These are phyloP conservation scores for Hemisphaericaspora lyxosophila DNA, from an alignment of 1,139 yeast genomes.

Conservation along the genomic window DNA sequence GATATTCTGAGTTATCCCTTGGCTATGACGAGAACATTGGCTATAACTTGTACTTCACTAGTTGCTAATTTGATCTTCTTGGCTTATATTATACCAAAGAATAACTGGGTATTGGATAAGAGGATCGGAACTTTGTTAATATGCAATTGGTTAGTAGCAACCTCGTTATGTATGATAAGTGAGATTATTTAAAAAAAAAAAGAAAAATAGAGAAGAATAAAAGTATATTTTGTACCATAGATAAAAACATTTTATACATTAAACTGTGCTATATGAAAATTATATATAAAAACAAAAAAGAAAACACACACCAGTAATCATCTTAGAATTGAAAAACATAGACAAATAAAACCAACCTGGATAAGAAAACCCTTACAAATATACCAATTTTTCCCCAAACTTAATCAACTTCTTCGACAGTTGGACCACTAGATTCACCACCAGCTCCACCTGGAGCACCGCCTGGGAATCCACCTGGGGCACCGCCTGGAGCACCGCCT, in stretches of 20 bases:
- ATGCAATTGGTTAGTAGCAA: conserved; percentile 54
- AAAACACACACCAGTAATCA: not conserved
- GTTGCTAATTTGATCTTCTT: conserved; percentile 54
- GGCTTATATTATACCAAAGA: conserved; percentile 55
- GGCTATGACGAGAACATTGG: conserved; percentile 36
- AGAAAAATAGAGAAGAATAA: not conserved
- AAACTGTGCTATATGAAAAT: not conserved
- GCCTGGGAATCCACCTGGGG: conserved; percentile 47
- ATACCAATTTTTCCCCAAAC: not conserved
- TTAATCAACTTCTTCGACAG: conserved; percentile 73
- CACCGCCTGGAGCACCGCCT: conserved; percentile 27
- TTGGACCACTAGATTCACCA: conserved; percentile 54
- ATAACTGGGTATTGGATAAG: conserved; percentile 65
- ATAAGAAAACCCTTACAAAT: not conserved
- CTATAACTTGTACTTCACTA: conserved; percentile 52
- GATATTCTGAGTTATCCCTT: conserved; percentile 13
- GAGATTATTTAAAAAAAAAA: conserved; percentile 16
- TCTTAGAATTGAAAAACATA: not conserved
- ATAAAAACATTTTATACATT: not conserved
- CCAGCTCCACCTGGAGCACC: conserved; percentile 35
- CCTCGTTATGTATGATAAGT: conserved; percentile 35
- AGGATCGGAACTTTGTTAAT: conserved; percentile 56
- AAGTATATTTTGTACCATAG: not conserved
- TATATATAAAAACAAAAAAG: not conserved
- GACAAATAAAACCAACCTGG: conserved; percentile 1